Evolutionary conservation across 2,329 filamentous ascomycete genomes (phyloP), one percentile per base, ranked within the genome.

Genomic region (Aspergillus pseudoviridinutans): DNA sequence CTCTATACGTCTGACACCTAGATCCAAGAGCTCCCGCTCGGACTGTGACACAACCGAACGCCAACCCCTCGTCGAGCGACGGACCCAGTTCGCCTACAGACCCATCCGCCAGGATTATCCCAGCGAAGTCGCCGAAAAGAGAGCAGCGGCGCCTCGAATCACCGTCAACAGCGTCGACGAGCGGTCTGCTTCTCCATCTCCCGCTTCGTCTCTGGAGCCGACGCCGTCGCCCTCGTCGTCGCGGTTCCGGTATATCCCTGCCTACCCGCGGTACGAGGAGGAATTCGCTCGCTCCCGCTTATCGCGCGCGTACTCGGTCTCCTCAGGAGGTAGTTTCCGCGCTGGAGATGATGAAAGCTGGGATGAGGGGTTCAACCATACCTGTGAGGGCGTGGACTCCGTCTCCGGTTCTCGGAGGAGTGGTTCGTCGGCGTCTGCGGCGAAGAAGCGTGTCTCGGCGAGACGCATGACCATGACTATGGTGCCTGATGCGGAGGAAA

Each of bases 401-500:
- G 2, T 5, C 32, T 38, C 32, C 32, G 2, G 14, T 5, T 38
- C 32, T 38, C 32, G 42, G 60, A 17, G 62, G 56, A 12, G 61
- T 61, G 17, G 58, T 59, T 12, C 64, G 59, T 61, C 56, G 9
- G 55, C 62, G 22, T 49, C 55, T 10, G 57, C 57, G 8, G 66
- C 68, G 54, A 66, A 63, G 50, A 68, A 62, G 35, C 55, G 63
- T 47, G 55, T 56, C 35, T 61, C 63, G 25, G 50, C 64, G 38
- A 66, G 58, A 50, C 58, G 65, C 10, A 58, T 74, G 66, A 74
- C 72, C 42, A 59, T 69, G 54, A 63, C 66, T 0, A 75, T 75
- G 73, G 73, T 75, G 5, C 70, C 71, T 24, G 68, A 73, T 55
- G 60, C 68, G 10, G 73, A 75, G 9, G 71, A 74, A 41, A 63